Evolutionary conservation across 2,329 filamentous ascomycete genomes (phyloP).

Genomic region (Zasmidium angulare): DNA sequence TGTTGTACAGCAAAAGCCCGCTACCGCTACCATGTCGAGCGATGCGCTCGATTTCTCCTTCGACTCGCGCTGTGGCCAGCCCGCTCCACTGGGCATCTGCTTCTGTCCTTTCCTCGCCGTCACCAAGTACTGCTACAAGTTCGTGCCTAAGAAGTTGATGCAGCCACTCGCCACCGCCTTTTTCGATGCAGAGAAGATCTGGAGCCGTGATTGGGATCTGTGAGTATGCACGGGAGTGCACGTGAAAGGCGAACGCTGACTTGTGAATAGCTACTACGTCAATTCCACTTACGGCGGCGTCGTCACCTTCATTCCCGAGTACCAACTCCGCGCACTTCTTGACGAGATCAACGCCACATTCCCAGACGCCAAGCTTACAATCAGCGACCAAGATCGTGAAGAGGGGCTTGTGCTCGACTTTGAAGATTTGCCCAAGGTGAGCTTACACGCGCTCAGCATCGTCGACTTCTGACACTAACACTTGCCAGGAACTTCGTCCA

Average conservation of each 20-base stretch:
- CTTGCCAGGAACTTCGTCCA: slow-evolving; percentile 57
- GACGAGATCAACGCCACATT: slow-evolving; percentile 60
- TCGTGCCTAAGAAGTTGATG: slow-evolving; percentile 49
- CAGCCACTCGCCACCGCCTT: slow-evolving; percentile 54
- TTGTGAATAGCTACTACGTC: slow-evolving; percentile 30
- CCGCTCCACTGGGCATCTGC: slow-evolving; percentile 32
- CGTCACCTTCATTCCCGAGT: slow-evolving; percentile 67
- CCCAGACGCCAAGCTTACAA: slow-evolving; percentile 53
- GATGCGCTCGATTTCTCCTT: slow-evolving; percentile 12
- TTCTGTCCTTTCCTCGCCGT: slow-evolving; percentile 51
- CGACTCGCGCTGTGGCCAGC: slow-evolving; percentile 33
- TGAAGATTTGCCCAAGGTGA: slow-evolving; percentile 55
- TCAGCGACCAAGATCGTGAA: slow-evolving; percentile 56
- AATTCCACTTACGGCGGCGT: slow-evolving; percentile 41
- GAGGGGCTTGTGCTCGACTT: slow-evolving; percentile 64
- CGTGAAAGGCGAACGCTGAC: slow-evolving; percentile 1
- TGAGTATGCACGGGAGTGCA: slow-evolving; percentile 41
- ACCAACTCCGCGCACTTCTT: slow-evolving; percentile 66
- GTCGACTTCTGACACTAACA: neutral
- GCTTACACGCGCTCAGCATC: neutral
- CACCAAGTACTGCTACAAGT: slow-evolving; percentile 59
- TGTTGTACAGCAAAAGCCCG: neutral
- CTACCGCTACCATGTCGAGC: neutral
- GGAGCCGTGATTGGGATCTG: slow-evolving; percentile 71
- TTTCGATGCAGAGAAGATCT: slow-evolving; percentile 61